Conservation (phyloP, 345 rosid genomes). For the Camelina neglecta region DNA sequence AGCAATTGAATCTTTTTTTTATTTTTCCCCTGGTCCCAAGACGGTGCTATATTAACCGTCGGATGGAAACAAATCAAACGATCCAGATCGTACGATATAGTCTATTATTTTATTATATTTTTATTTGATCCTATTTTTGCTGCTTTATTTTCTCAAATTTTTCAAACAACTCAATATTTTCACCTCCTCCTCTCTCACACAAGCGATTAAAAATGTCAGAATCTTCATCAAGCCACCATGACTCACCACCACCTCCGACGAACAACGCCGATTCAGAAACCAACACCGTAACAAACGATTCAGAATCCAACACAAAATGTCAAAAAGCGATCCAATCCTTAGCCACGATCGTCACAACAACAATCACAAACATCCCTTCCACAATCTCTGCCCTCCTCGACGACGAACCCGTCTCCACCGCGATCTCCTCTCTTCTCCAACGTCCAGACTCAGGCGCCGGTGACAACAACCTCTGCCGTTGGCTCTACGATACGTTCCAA, state of each 20-base stretch:
- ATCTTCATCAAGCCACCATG: slow-evolving; percentile 32
- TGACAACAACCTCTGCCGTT: slow-evolving; percentile 78
- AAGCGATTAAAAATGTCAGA: slow-evolving; percentile 39
- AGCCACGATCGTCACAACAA: slow-evolving; percentile 52
- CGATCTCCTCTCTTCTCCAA: slow-evolving; percentile 71
- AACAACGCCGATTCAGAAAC: slow-evolving; percentile 21
- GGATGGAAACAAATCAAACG: slow-evolving; percentile 15
- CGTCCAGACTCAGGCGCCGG: slow-evolving; percentile 77
- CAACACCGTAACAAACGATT: slow-evolving; percentile 1
- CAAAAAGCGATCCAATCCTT: slow-evolving; percentile 54
- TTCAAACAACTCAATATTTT: background rate
- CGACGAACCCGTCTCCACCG: slow-evolving; percentile 57
- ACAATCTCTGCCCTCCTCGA: slow-evolving; percentile 64
- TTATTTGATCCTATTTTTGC: slow-evolving; percentile 28
- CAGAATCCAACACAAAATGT: slow-evolving; percentile 40
- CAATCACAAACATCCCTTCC: slow-evolving; percentile 47
- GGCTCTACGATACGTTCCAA: slow-evolving; percentile 94
- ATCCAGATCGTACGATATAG: slow-evolving; percentile 1
- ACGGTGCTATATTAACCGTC: slow-evolving; percentile 36
- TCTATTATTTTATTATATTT: slow-evolving; percentile 7
- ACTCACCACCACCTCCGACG: slow-evolving; percentile 28
- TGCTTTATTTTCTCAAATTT: slow-evolving; percentile 20
- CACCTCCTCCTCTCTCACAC: slow-evolving; percentile 12
- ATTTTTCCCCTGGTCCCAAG: background rate
- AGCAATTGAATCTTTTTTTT: slow-evolving; percentile 2